phyloP scores from a whole-genome alignment of 495 filamentous ascomycete species.

The Neurospora cerealis region DNA sequence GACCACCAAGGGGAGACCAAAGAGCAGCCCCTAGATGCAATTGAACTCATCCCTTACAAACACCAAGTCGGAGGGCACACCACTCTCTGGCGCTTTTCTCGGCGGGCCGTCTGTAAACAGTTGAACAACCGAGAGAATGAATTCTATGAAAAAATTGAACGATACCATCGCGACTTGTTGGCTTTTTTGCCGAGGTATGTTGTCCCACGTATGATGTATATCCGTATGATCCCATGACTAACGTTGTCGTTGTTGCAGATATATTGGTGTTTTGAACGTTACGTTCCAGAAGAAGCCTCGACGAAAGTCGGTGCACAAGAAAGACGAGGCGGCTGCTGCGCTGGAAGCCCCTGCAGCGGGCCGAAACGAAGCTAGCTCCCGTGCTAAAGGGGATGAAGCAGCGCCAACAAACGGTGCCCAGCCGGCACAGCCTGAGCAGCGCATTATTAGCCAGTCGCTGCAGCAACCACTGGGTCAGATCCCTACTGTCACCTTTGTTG shows the following conservation, averaged over 20 bases:
- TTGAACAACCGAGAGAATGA: conserved; percentile 95
- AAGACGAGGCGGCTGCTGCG: conserved; percentile 25
- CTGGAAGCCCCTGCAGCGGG: conserved; percentile 7
- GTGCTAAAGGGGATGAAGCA: conserved; percentile 7
- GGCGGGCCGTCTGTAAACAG: conserved; percentile 92
- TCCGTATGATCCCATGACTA: conserved; percentile 3
- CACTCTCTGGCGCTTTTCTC: conserved; percentile 90
- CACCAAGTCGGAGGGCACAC: conserved; percentile 97
- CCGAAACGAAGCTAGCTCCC: not conserved
- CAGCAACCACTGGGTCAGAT: conserved; percentile 40
- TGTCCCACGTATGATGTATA: not conserved
- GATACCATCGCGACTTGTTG: conserved; percentile 77
- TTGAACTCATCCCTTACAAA: conserved; percentile 92
- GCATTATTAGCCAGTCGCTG: conserved; percentile 74
- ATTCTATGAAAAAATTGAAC: conserved; percentile 94
- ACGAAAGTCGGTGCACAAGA: conserved; percentile 45
- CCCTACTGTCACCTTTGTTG: conserved; percentile 88
- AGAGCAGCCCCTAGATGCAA: conserved; percentile 65
- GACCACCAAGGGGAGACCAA: conserved; percentile 38
- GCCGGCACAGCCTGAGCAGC: conserved; percentile 26
- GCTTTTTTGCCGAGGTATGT: conserved; percentile 86
- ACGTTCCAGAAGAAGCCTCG: conserved; percentile 83
- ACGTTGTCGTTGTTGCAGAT: conserved; percentile 41
- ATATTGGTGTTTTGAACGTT: conserved; percentile 95
- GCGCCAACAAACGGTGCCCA: conserved; percentile 2